Evolutionary conservation across 805 yeast species (phyloP), one percentile per base, ranked within the genome.

Genomic region (Wickerhamomyces chaumierensis): DNA sequence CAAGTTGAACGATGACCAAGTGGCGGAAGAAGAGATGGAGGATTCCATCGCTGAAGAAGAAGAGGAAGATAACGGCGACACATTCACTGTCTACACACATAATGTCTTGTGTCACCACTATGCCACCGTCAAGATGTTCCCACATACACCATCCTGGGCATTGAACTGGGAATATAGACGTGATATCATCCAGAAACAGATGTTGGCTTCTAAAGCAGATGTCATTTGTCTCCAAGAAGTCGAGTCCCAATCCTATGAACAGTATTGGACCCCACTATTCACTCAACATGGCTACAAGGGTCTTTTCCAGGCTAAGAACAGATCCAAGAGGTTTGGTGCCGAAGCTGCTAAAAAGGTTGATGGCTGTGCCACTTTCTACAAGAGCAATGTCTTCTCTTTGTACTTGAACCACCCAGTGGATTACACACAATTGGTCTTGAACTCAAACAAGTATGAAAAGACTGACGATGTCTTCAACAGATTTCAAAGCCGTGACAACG

Each of bases 111-210:
- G 98, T 60, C 97, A 90, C 57, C 92, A 83, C 57, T 90, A 90
- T 63, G 96, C 97, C 3, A 86, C 96, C 3, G 73, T 92, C 17
- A 81, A 78, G 56, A 71, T 90, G 81, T 92, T 85, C 60, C 90
- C 83, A 52, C 90, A 84, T 56, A 87, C 97, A 1, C 97, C 97
- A 18, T 76, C 94, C 2, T 92, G 98, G 97, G 99, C 97, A 3
- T 70, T 92, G 45, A 75, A 78, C 38, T 90, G 97, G 97, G 82
- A 82, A 12, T 87, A 80, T 61, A 81, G 99, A 60, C 75, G 81
- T 53, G 79, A 82, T 43, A 66, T 75, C 32, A 68, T 92, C 46
- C 75, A 78, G 40, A 75, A 81, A 44, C 95, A 92, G 57, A 69
- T 92, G 14, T 52, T 78, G 34, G 65, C 68, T 12, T 71, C 66